These are phyloP conservation scores for Euphorbia pulcherrima DNA, from an alignment of 345 rosid genomes.

Conservation along the genomic window DNA sequence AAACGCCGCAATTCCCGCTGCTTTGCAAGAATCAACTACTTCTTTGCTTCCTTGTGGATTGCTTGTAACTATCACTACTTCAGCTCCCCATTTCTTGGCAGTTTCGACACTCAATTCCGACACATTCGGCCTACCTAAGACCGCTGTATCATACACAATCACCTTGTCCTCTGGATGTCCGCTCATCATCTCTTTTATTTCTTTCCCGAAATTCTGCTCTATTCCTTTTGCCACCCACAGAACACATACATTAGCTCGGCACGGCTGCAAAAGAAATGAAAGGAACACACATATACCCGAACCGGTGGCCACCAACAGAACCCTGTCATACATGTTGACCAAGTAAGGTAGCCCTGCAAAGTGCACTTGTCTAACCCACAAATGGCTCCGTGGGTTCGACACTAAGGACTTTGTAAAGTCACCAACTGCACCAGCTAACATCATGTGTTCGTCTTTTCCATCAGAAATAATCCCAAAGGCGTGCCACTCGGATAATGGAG, in stretches of 20 bases:
- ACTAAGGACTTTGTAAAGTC: constrained; percentile 72
- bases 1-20: constrained; percentile 57
- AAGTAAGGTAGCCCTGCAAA: constrained; percentile 80
- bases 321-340: constrained; percentile 65
- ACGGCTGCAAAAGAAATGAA: constrained; percentile 68
- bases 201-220: constrained; percentile 61
- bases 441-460: constrained; percentile 69
- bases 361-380: constrained; percentile 76
- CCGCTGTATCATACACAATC: constrained; percentile 64
- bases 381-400: constrained; percentile 57
- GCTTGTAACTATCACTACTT: constrained; percentile 80
- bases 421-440: constrained; percentile 89
- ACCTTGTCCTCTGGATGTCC: constrained; percentile 50
- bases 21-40: constrained; percentile 64
- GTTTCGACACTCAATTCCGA: constrained; percentile 60
- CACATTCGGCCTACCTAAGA: constrained; percentile 64
- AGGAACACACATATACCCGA: constrained; percentile 81
- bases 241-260: constrained; percentile 50
- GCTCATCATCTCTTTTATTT: constrained; percentile 52
- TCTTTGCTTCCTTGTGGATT: constrained; percentile 88
- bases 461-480: constrained; percentile 82
- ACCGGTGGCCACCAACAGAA: constrained; percentile 73
- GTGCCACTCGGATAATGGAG: constrained; percentile 90
- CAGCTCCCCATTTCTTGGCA: constrained; percentile 61
- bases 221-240: constrained; percentile 81